Percentiles rank a stretch among this genome's conserved stretches.
phyloP scores from a whole-genome alignment of 2,329 filamentous ascomycete species.

The Trichoderma oligosporum region DNA sequence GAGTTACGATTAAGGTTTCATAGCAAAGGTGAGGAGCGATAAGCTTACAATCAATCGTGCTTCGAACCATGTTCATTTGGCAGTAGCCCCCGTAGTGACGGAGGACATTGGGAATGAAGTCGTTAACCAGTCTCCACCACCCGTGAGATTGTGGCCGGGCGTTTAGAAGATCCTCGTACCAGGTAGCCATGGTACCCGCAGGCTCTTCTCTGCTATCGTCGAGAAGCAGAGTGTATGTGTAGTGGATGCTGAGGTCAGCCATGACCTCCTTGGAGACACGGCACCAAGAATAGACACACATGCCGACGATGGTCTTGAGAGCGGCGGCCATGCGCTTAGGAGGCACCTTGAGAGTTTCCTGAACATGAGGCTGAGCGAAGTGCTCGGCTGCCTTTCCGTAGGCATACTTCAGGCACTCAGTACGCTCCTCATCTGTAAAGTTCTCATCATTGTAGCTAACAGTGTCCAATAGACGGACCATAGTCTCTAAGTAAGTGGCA shows the following conservation, averaged over 20 bases:
- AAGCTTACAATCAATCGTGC: slow-evolving; percentile 21
- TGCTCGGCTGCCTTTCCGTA: slow-evolving; percentile 23
- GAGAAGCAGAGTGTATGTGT: slow-evolving; percentile 23
- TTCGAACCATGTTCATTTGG: slow-evolving; percentile 22
- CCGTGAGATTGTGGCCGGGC: slow-evolving; percentile 21
- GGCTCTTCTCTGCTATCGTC: slow-evolving; percentile 23
- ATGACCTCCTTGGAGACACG: slow-evolving; percentile 24
- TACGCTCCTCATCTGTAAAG: slow-evolving; percentile 12
- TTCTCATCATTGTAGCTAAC: slow-evolving; percentile 24
- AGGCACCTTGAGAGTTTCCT: slow-evolving; percentile 16
- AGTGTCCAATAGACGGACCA: slow-evolving; percentile 22
- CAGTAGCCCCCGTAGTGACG: slow-evolving; percentile 23
- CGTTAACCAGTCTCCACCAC: slow-evolving; percentile 23
- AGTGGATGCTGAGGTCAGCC: slow-evolving; percentile 25
- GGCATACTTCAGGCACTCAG: slow-evolving; percentile 19
- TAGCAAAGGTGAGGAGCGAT: too few relatives aligned
- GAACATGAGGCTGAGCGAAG: slow-evolving; percentile 21
- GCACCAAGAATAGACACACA: slow-evolving; percentile 30
- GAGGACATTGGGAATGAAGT: slow-evolving; percentile 22
- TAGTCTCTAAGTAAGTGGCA: slow-evolving; percentile 15
- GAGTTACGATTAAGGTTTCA: too few relatives aligned
- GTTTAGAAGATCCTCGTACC: slow-evolving; percentile 21
- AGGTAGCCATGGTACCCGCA: slow-evolving; percentile 20
- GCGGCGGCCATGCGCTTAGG: slow-evolving; percentile 20
- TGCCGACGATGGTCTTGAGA: slow-evolving; percentile 26